These are phyloP conservation scores for Ammopiptanthus mongolicus DNA, from an alignment of 306 rosid species.

Conservation along the genomic window DNA sequence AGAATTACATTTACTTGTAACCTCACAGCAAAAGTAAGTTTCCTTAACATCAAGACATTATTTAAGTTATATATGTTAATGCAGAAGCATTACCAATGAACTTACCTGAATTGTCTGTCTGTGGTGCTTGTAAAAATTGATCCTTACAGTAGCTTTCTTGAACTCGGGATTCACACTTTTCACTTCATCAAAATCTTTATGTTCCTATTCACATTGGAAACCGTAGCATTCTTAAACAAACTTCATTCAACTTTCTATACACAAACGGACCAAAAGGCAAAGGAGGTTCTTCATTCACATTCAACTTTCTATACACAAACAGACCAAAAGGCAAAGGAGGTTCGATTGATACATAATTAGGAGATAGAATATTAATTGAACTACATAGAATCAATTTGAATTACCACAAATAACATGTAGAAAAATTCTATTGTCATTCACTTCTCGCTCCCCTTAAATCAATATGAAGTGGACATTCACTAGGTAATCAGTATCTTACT, in stretches of 20 bases:
- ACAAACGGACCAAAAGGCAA: no score
- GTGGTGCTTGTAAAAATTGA: constrained; percentile 81
- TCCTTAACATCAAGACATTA: neutral
- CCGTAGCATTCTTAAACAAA: neutral
- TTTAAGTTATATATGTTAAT: neutral
- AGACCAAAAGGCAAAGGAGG: neutral
- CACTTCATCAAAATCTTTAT: constrained; percentile 67
- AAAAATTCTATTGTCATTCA: neutral
- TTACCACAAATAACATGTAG: neutral
- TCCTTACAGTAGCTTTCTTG: constrained; percentile 65
- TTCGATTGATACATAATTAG: neutral
- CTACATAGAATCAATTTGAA: neutral
- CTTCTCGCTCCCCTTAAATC: neutral
- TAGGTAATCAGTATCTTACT: neutral
- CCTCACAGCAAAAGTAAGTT: constrained; percentile 4
- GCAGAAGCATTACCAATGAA: neutral
- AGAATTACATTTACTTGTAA: constrained; percentile 17
- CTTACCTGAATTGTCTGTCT: constrained; percentile 92
- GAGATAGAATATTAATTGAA: neutral
- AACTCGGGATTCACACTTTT: constrained; percentile 52
- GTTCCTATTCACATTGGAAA: constrained; percentile 55
- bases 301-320: neutral
- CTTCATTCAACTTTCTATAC: neutral
- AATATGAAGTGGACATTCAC: neutral
- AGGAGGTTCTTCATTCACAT: no score